Evolutionary conservation across 2,329 filamentous ascomycete genomes (phyloP), one percentile per base, ranked within the genome.

Genomic region (Clarireedia hainanense): DNA sequence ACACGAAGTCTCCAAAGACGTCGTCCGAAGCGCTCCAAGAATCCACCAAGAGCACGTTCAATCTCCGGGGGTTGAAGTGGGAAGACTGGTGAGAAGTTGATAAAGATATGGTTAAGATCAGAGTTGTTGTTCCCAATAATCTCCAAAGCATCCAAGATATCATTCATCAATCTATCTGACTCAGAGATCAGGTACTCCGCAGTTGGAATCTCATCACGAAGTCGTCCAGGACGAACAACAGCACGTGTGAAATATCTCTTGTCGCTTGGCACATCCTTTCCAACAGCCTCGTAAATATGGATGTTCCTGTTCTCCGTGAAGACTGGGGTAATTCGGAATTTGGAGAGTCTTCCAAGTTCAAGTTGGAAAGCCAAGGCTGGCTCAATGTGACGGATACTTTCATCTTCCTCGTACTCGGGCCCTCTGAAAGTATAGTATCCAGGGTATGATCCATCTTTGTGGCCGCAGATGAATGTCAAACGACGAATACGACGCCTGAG

Each of bases 251-350:
- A 99, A 81, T 97, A 99, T 64, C 94, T 88, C 83, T 96, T 96
- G 74, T 99, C 94, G 56, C 89, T 91, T 70, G 96, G 91, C 40
- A 91, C 88, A 50, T 88, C 88, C 79, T 96, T 99, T 69, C 94
- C 94, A 66, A 95, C 78, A 63, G 89, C 94, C 78, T 97, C 91
- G 74, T 97, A 99, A 58, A 99, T 91, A 77, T 99, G 94, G 63
- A 99, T 96, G 75, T 95, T 97, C 70, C 95, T 88, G 79, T 99
- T 99, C 75, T 97, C 91, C 0, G 94, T 97, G 76, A 99, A 99
- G 51, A 99, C 91, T 2, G 94, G 92, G 77, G 91, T 95, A 75
- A 97, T 95, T 76, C 91, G 86, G 83, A 99, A 99, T 77, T 96
- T 97, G 68, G 88, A 88, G 30, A 99, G 83, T 72, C 94, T 88